phyloP scores from a whole-genome alignment of 1,284 basidiomycete genomes.

The Malassezia sympodialis region DNA sequence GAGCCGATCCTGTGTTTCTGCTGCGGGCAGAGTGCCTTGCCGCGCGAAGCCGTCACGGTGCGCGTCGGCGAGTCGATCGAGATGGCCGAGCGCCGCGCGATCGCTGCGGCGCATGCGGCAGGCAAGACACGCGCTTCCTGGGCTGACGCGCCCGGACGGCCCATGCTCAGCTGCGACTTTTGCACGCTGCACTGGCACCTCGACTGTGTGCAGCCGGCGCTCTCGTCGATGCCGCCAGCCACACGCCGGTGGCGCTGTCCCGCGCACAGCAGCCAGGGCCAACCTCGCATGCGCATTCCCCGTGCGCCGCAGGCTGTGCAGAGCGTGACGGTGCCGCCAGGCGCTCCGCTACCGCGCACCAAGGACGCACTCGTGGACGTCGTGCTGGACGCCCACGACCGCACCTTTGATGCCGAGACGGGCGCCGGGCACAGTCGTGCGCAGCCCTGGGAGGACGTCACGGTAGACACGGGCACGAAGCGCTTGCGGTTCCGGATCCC shows the following conservation, averaged over 20 bases:
- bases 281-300: slow-evolving; percentile 47
- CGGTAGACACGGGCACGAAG: slow-evolving; percentile 35
- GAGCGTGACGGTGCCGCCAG: slow-evolving; percentile 36
- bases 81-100: background rate
- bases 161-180: slow-evolving; percentile 86
- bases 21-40: slow-evolving; percentile 67
- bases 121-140: background rate
- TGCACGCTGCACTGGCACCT: slow-evolving; percentile 93
- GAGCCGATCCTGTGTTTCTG: slow-evolving; percentile 74
- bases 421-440: slow-evolving; percentile 17
- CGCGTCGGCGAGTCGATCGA: slow-evolving; percentile 11
- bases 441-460: slow-evolving; percentile 48
- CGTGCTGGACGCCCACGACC: slow-evolving; percentile 55
- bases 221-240: slow-evolving; percentile 71
- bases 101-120: background rate
- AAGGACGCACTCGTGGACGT: slow-evolving; percentile 68
- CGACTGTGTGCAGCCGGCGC: slow-evolving; percentile 85
- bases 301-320: slow-evolving; percentile 20
- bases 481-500: slow-evolving; percentile 66
- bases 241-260: slow-evolving; percentile 98
- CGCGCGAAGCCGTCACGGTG: slow-evolving; percentile 48
- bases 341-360: slow-evolving; percentile 56
- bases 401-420: slow-evolving; percentile 31
- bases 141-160: slow-evolving; percentile 42
- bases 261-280: slow-evolving; percentile 72